phyloP scores from a whole-genome alignment of 176 grass and related monocot species.

The Hsuehochloa calcarea region DNA sequence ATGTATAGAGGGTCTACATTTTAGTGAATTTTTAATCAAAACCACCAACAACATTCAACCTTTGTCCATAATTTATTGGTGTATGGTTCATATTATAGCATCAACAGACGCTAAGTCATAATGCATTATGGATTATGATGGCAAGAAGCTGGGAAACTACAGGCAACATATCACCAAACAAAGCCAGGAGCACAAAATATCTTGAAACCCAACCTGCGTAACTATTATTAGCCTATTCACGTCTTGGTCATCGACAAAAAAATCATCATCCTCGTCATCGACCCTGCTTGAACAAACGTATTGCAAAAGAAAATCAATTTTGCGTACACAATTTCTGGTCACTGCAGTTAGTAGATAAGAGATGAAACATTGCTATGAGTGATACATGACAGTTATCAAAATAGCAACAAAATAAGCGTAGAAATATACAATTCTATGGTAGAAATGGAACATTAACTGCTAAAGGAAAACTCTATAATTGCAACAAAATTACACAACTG shows the following conservation, averaged over 20 bases:
- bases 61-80: neutral
- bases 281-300: slow-evolving; percentile 53
- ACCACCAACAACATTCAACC: neutral
- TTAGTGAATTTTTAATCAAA: neutral
- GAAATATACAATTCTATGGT: neutral
- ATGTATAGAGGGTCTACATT: neutral
- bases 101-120: neutral
- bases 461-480: neutral
- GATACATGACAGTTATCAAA: neutral
- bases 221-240: slow-evolving; percentile 92
- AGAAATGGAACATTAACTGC: neutral
- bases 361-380: neutral
- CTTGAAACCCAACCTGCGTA: slow-evolving; percentile 64
- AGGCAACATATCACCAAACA: neutral
- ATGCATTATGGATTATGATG: neutral
- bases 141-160: neutral
- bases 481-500: neutral
- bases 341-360: neutral
- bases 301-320: slow-evolving; percentile 32
- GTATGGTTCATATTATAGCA: neutral
- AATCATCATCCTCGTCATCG: slow-evolving; percentile 84
- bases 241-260: slow-evolving; percentile 91
- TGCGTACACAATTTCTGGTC: neutral
- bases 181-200: slow-evolving; percentile 11
- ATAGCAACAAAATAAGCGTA: neutral